A percentile compares a stretch with the other conserved stretches of the same genome.
Evolutionary conservation across 2,329 filamentous ascomycete species (phyloP).

Genomic region (Trichoderma harzianum): DNA sequence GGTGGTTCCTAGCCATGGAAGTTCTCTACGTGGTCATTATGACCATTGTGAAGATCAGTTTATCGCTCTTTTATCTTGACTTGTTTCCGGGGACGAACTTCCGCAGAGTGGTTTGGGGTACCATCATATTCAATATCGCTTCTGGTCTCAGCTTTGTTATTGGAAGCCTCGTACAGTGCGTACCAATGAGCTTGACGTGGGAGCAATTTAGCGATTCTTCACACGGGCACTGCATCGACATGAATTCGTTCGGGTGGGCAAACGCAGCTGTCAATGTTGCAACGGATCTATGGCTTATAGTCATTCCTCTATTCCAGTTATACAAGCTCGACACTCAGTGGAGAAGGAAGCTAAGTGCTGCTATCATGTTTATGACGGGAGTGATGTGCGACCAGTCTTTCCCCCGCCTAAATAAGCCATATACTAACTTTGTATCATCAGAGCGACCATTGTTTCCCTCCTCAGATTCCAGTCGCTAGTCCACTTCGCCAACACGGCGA

Average conservation of each 20-base stretch:
- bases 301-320: slow-evolving; percentile 40
- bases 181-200: slow-evolving; percentile 41
- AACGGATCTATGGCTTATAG: slow-evolving; percentile 43
- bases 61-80: slow-evolving; percentile 42
- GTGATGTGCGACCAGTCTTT: slow-evolving; percentile 31
- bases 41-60: slow-evolving; percentile 38
- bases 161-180: slow-evolving; percentile 37
- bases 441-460: slow-evolving; percentile 32
- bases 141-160: slow-evolving; percentile 34
- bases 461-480: slow-evolving; percentile 29
- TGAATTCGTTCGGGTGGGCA: slow-evolving; percentile 40
- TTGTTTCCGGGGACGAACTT: slow-evolving; percentile 36
- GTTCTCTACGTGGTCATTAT: slow-evolving; percentile 39
- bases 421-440: slow-evolving; percentile 15
- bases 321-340: slow-evolving; percentile 34
- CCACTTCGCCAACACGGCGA: slow-evolving; percentile 27
- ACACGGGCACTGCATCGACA: slow-evolving; percentile 39
- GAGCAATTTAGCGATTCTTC: slow-evolving; percentile 37
- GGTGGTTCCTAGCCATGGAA: slow-evolving; percentile 33
- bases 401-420: too few species aligned
- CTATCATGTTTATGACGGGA: slow-evolving; percentile 44
- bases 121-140: slow-evolving; percentile 30
- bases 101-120: slow-evolving; percentile 33
- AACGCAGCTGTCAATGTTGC: slow-evolving; percentile 42
- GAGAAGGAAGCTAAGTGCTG: slow-evolving; percentile 42